Percentiles rank a stretch among this genome's conserved stretches.
Conservation (phyloP, 2,329 filamentous ascomycete species). For the Fusarium nisikadoi region DNA sequence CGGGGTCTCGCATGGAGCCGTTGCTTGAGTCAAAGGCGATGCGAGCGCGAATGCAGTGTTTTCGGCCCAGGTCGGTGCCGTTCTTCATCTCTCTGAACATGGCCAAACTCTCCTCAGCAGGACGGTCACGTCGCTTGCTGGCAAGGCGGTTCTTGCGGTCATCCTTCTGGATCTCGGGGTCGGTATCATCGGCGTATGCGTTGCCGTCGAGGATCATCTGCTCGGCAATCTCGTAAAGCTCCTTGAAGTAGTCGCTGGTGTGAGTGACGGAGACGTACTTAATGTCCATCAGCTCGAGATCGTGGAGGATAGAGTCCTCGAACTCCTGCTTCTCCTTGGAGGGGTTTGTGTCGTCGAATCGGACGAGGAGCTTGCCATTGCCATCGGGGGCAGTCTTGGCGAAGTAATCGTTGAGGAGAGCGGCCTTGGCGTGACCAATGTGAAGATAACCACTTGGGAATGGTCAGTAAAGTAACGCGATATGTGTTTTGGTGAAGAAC, state of each 20-base stretch:
- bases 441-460: conserved; percentile 79
- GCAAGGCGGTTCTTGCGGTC: conserved; percentile 87
- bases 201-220: conserved; percentile 86
- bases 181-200: conserved; percentile 94
- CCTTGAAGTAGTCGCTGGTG: conserved; percentile 95
- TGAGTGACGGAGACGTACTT: conserved; percentile 87
- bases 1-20: conserved; percentile 94
- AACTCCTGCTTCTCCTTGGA: conserved; percentile 97
- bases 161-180: conserved; percentile 86
- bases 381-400: conserved; percentile 93
- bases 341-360: conserved; percentile 98
- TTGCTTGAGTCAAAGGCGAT: conserved; percentile 92
- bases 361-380: conserved; percentile 87
- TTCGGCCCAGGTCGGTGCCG: conserved; percentile 79
- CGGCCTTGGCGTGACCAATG: conserved; percentile 95
- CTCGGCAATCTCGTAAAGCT: conserved; percentile 87
- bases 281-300: conserved; percentile 90
- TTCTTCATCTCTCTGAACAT: conserved; percentile 95
- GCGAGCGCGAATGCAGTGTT: conserved; percentile 94
- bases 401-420: conserved; percentile 95
- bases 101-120: conserved; percentile 83
- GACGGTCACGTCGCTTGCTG: conserved; percentile 81
- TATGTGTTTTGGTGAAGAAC: conserved; percentile 45
- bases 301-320: conserved; percentile 92
- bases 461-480: conserved; percentile 28